Conservation (phyloP, 2,329 filamentous ascomycete genomes). For the Nigrospora osmanthi region DNA sequence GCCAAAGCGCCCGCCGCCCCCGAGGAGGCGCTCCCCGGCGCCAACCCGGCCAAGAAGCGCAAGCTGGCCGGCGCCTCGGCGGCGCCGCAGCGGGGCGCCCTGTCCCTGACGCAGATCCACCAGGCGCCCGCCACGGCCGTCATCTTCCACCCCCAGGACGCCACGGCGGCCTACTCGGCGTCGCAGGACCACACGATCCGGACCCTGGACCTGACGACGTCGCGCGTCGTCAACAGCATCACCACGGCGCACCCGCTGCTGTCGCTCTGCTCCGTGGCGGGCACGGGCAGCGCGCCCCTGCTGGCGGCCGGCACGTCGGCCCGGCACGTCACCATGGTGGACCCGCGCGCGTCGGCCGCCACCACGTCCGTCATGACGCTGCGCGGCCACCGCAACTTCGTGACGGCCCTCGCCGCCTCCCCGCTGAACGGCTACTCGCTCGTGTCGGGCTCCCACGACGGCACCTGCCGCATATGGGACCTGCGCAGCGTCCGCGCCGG, state of each 20-base stretch:
- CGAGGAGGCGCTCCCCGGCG: conserved; percentile 58
- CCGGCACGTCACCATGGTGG: conserved; percentile 85
- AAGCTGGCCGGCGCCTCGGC: conserved; percentile 46
- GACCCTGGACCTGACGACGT: conserved; percentile 85
- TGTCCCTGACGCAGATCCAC: conserved; percentile 67
- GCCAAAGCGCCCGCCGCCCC: conserved; percentile 68
- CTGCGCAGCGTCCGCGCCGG: conserved; percentile 61
- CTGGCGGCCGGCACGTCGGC: conserved; percentile 73
- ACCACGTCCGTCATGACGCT: conserved; percentile 83
- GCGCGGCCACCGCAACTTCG: conserved; percentile 76
- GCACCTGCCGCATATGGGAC: conserved; percentile 92
- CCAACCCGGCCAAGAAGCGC: conserved; percentile 63
- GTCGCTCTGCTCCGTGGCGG: conserved; percentile 66
- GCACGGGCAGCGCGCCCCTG: conserved; percentile 40
- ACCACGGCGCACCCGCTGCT: conserved; percentile 79
- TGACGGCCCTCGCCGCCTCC: conserved; percentile 39
- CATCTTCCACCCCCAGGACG: conserved; percentile 77
- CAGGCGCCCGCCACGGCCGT: conserved; percentile 68
- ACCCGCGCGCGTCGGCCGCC: conserved; percentile 72
- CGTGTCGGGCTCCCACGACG: conserved; percentile 84
- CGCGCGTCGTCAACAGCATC: conserved; percentile 69
- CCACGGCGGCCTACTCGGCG: conserved; percentile 83
- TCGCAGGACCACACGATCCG: conserved; percentile 87
- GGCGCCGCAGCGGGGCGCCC: conserved; percentile 67
- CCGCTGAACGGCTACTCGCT: conserved; percentile 72